These are phyloP conservation scores for Ogataea wickerhamii DNA, from an alignment of 805 yeast species.

Conservation along the genomic window DNA sequence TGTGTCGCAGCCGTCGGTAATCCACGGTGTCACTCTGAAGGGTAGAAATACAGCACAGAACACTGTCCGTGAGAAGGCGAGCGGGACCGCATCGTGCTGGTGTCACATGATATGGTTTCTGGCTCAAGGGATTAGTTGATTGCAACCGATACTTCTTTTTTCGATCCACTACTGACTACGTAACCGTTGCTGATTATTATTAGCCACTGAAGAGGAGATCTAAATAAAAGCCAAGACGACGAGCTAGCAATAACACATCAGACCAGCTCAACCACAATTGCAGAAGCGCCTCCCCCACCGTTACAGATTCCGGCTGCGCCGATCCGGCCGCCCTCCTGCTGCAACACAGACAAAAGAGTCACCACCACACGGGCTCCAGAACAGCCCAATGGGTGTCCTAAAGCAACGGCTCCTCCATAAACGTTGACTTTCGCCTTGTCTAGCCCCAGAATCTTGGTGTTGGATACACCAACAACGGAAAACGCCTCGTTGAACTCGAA, in stretches of 20 bases:
- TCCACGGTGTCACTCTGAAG: constrained; percentile 36
- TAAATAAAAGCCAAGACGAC: too few relatives aligned
- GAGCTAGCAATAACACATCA: constrained; percentile 17
- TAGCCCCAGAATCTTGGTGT: constrained; percentile 64
- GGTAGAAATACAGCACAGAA: constrained; percentile 45
- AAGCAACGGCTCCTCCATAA: constrained; percentile 94
- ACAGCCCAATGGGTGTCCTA: constrained; percentile 94
- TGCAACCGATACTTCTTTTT: constrained; percentile 18
- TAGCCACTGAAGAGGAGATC: not conserved
- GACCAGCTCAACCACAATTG: constrained; percentile 77
- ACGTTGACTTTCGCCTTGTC: constrained; percentile 71
- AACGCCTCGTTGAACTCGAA: constrained; percentile 98
- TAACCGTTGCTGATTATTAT: not conserved
- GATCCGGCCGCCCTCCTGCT: constrained; percentile 79
- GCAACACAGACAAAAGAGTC: constrained; percentile 74
- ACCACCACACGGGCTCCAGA: constrained; percentile 95
- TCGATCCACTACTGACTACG: constrained; percentile 1
- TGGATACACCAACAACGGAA: constrained; percentile 93
- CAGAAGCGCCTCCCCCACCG: constrained; percentile 99
- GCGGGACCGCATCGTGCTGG: constrained; percentile 37
- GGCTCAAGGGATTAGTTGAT: constrained; percentile 19
- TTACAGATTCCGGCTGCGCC: constrained; percentile 98
- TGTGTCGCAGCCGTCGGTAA: constrained; percentile 27
- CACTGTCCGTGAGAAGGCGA: constrained; percentile 42
- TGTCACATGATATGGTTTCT: constrained; percentile 23